Conservation (phyloP, 768 basidiomycete genomes). For the Termitomyces sp. region DNA sequence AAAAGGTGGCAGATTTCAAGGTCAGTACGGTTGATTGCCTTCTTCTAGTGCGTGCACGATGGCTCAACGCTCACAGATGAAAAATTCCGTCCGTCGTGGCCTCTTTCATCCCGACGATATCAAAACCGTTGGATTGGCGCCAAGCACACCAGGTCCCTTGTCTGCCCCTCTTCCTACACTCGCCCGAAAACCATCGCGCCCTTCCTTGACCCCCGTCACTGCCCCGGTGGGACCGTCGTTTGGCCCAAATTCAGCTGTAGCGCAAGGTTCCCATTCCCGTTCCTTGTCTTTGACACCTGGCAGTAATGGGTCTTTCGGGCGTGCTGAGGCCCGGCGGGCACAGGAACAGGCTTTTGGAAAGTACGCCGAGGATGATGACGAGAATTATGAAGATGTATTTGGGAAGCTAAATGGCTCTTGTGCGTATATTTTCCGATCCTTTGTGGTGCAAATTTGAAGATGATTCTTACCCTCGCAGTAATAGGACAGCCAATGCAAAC, state of each 20-base stretch:
- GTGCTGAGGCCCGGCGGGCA: conserved; percentile 55
- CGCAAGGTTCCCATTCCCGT: conserved; percentile 42
- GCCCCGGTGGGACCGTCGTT: conserved; percentile 23
- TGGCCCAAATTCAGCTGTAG: conserved; percentile 23
- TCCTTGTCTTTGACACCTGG: conserved; percentile 52
- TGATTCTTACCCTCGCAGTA: conserved; percentile 24
- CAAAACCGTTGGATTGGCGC: conserved; percentile 62
- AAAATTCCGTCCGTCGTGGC: conserved; percentile 67
- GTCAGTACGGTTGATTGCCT: conserved; percentile 30
- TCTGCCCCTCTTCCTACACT: conserved; percentile 66
- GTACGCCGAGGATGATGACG: conserved; percentile 82
- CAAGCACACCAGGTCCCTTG: conserved; percentile 51
- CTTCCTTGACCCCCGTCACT: conserved; percentile 45
- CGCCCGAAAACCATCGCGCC: conserved; percentile 49
- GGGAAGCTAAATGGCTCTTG: conserved; percentile 68
- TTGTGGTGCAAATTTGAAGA: neutral
- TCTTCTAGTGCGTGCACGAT: neutral
- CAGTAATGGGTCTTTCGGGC: conserved; percentile 58
- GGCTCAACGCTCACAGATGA: conserved; percentile 40
- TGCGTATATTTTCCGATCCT: conserved; percentile 28
- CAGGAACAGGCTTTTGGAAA: conserved; percentile 66
- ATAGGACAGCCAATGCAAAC: conserved; percentile 67
- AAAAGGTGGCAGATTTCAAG: conserved; percentile 84
- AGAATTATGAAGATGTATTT: conserved; percentile 96
- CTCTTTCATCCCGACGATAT: conserved; percentile 90